Percentiles rank a stretch among this genome's conserved stretches.
These are phyloP conservation scores for Vararia minispora DNA, from an alignment of 768 basidiomycete genomes.

Conservation along the genomic window DNA sequence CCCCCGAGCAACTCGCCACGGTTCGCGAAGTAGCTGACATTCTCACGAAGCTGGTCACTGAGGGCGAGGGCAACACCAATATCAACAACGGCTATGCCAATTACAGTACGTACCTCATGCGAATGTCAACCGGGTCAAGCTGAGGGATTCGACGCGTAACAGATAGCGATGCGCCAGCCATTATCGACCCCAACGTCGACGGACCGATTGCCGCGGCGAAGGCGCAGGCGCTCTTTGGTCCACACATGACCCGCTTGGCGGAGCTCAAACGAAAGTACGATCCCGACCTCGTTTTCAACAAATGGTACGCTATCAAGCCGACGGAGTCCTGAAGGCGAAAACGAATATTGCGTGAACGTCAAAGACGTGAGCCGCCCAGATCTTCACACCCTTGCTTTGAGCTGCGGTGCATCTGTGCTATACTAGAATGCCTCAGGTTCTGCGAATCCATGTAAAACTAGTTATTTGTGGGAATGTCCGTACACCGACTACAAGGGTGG, in stretches of 20 bases:
- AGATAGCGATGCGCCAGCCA: too few species aligned
- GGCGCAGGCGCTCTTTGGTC: conserved; percentile 21
- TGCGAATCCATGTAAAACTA: too few species aligned
- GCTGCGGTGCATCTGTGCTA: too few species aligned
- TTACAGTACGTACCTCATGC: not conserved
- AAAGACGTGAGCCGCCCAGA: too few species aligned
- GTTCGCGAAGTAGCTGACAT: conserved; percentile 19
- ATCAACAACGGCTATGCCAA: not conserved
- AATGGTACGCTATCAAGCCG: conserved; percentile 24
- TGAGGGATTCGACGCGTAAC: too few species aligned
- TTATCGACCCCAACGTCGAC: conserved; percentile 23
- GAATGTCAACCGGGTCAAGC: not conserved
- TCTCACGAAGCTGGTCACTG: not conserved
- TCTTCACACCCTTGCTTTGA: too few species aligned
- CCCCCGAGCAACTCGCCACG: conserved; percentile 19
- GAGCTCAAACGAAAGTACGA: conserved; percentile 25
- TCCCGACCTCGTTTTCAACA: conserved; percentile 23
- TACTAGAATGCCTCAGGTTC: too few species aligned
- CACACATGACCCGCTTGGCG: conserved; percentile 27
- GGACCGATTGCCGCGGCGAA: conserved; percentile 6
- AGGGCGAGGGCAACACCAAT: not conserved
- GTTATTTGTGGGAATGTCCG: too few species aligned
- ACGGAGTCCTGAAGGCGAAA: too few species aligned
- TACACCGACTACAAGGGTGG: too few species aligned
- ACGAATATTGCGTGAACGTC: too few species aligned